Conservation (phyloP, 805 yeast genomes). For the Ogataea glucozyma region DNA sequence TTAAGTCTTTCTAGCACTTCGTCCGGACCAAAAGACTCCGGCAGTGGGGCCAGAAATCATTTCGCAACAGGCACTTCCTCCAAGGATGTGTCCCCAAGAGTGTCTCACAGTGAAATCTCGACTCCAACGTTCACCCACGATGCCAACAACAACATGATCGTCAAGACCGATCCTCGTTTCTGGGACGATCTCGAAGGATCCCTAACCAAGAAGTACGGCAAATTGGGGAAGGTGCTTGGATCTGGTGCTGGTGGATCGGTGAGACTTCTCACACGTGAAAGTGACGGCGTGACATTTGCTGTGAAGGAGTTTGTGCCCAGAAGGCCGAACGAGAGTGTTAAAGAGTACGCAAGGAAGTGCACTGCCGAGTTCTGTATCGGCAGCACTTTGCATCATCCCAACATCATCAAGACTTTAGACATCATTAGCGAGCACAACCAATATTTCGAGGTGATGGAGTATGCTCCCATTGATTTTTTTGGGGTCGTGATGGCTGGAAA, state of each 20-base stretch:
- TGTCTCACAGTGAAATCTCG: constrained; percentile 26
- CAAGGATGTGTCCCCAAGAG: constrained; percentile 23
- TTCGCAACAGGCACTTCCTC: constrained; percentile 21
- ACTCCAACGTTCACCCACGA: constrained; percentile 42
- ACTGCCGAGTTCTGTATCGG: constrained; percentile 91
- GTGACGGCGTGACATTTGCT: constrained; percentile 74
- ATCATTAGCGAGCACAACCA: constrained; percentile 67
- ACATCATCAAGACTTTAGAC: constrained; percentile 76
- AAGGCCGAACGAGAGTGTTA: constrained; percentile 65
- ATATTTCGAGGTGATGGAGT: constrained; percentile 82
- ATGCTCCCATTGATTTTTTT: constrained; percentile 80
- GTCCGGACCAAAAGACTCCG: too few relatives aligned
- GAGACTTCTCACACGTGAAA: constrained; percentile 64
- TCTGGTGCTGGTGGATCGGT: constrained; percentile 91
- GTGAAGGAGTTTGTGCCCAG: constrained; percentile 80
- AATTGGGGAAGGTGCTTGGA: constrained; percentile 72
- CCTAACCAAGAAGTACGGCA: constrained; percentile 64
- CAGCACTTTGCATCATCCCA: constrained; percentile 77
- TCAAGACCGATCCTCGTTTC: constrained; percentile 38
- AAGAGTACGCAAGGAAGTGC: constrained; percentile 82
- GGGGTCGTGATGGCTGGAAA: constrained; percentile 86
- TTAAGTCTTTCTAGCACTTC: constrained; percentile 19
- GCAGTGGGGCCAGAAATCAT: too few relatives aligned
- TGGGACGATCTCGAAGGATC: constrained; percentile 55
- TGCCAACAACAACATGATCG: constrained; percentile 41